Base-by-base conservation (phyloP, 2,329 filamentous ascomycete species). In the Neofusicoccum laricinum region DNA sequence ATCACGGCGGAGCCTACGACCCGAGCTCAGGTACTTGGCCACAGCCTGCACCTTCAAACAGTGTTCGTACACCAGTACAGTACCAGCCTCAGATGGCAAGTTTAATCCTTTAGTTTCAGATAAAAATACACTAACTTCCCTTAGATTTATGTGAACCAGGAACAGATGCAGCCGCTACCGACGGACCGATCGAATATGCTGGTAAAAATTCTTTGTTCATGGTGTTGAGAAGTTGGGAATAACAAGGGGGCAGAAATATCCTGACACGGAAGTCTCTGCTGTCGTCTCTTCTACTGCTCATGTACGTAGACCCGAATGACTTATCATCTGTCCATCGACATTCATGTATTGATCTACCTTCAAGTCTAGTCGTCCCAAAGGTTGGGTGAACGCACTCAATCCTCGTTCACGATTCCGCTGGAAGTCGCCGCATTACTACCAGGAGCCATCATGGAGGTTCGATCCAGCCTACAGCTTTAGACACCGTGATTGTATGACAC, bases 381-480 rank as follows among this genome's bases (percentile, higher is more conserved):
- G 70, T 61, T 66, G 1, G 69, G 71, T 2, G 68, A 73, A 43
- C 71, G 71, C 38, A 15, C 49, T 63, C 45, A 53, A 53, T 19
- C n/a, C 46, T n/a, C 43, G 49, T 10, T 51, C 46, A 2, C 49
- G 46, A 2, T 51, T 63, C 46, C 59, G 49, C 14, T 63, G 46
- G 46, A 63, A 63, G 25, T 8, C 10, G 6, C 63, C 53, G 11
- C 51, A 61, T 25, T 65, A 50, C 63, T 65, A 65, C 43, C 53
- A 65, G 14, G 48, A 59, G 46, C 45, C 51, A 14, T 17, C 46
- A 2, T 65, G 55, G 45, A 48, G 36, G 21, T 65, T 63, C 17
- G 51, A 55, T 12, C 32, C 30, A 3, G 1, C 40, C n/a, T 19
- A 32, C 25, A 36, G 55, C 25, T 46, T 34, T n/a, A 34, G 55